Evolutionary conservation across 768 basidiomycete species (phyloP).

Genomic region (Mycena albidolilacea): DNA sequence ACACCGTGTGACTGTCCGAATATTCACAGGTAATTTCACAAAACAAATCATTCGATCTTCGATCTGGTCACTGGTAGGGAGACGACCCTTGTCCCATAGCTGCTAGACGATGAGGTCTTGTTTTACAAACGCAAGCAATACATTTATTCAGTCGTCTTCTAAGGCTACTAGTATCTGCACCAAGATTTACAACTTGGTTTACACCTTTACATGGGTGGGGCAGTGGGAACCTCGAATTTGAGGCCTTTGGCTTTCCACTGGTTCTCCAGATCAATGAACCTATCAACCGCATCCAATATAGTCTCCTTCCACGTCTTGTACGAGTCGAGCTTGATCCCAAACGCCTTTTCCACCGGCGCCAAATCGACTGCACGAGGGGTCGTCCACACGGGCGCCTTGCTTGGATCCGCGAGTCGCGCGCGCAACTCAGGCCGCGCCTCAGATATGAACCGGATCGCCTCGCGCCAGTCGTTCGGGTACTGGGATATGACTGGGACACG

Average conservation of each 20-base stretch:
- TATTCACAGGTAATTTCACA: no score
- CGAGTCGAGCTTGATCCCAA: conserved; percentile 22
- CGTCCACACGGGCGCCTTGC: conserved; percentile 22
- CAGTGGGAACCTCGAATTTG: conserved; percentile 30
- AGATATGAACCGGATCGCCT: conserved; percentile 29
- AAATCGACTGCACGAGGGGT: conserved; percentile 37
- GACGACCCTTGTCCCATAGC: no score
- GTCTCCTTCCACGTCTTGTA: conserved; percentile 39
- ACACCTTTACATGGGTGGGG: conserved; percentile 32
- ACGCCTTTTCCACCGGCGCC: conserved; percentile 42
- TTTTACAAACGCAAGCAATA: no score
- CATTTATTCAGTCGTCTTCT: no score
- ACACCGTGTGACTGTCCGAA: no score
- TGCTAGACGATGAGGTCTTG: no score
- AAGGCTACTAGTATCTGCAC: no score
- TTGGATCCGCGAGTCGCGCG: conserved; percentile 30
- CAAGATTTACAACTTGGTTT: no score
- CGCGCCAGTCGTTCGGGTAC: conserved; percentile 19
- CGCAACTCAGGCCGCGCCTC: conserved; percentile 36
- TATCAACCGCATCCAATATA: conserved; percentile 35
- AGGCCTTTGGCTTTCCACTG: conserved; percentile 38
- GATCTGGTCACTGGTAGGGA: no score
- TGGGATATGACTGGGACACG: conserved; percentile 31
- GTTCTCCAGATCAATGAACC: conserved; percentile 34
- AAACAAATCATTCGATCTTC: no score